phyloP scores from a whole-genome alignment of 441 rosid species.

The Croton setiger region DNA sequence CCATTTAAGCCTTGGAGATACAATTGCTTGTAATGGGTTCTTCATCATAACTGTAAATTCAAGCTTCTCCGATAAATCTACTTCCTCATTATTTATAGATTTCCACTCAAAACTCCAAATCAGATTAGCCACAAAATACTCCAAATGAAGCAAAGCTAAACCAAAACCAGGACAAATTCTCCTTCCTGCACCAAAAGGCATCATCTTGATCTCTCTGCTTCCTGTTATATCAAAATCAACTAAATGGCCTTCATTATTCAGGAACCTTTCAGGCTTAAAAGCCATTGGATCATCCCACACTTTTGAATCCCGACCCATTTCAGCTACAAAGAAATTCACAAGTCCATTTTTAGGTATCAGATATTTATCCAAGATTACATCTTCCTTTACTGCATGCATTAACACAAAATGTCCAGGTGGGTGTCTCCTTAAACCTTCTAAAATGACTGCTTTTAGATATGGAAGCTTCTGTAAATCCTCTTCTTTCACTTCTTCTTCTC shows the following conservation, averaged over 20 bases:
- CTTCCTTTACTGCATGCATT: constrained; percentile 34
- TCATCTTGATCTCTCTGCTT: constrained; percentile 33
- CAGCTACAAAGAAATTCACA: constrained; percentile 41
- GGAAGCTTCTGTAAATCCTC: constrained; percentile 31
- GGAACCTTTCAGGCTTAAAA: constrained; percentile 40
- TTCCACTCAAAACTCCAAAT: constrained; percentile 29
- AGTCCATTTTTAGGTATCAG: constrained; percentile 30
- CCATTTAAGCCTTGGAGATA: constrained; percentile 10
- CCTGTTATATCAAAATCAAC: constrained; percentile 36
- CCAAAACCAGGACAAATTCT: constrained; percentile 33
- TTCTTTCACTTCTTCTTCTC: constrained; percentile 25
- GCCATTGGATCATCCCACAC: constrained; percentile 49
- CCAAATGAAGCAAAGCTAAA: constrained; percentile 34
- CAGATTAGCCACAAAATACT: constrained; percentile 31
- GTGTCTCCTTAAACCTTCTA: constrained; percentile 40
- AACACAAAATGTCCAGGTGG: constrained; percentile 38
- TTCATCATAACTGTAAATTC: constrained; percentile 27
- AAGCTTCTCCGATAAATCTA: constrained; percentile 28
- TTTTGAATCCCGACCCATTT: constrained; percentile 39
- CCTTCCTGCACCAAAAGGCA: constrained; percentile 34
- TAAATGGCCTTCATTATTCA: not conserved
- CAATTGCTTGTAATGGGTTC: constrained; percentile 26
- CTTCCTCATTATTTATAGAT: constrained; percentile 21
- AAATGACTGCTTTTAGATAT: constrained; percentile 32
- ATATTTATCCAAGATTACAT: constrained; percentile 23